These are phyloP conservation scores for Flaveria linearis DNA, from an alignment of 129 eudicot genomes.

Conservation along the genomic window DNA sequence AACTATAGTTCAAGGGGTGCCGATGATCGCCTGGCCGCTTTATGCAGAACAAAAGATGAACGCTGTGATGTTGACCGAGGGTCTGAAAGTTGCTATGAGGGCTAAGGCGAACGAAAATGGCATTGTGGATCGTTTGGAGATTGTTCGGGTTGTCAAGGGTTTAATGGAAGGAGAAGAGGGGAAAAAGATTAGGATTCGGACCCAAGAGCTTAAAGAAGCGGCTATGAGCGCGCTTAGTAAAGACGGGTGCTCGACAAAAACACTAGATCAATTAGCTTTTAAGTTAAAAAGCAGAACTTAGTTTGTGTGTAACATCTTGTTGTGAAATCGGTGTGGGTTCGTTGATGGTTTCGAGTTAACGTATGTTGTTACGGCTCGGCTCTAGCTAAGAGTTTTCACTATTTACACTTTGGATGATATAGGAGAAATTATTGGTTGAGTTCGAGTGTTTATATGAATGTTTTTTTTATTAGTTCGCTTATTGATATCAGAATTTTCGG, in stretches of 20 bases:
- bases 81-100: conserved; percentile 40
- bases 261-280: conserved; percentile 37
- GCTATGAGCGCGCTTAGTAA: conserved; percentile 36
- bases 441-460: too few species aligned
- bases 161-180: conserved; percentile 65
- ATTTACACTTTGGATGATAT: too few species aligned
- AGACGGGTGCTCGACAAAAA: conserved; percentile 47
- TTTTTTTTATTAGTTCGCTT: too few species aligned
- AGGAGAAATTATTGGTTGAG: too few species aligned
- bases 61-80: conserved; percentile 47
- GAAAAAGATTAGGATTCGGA: conserved; percentile 25
- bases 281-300: conserved; percentile 31
- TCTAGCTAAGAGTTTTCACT: too few species aligned
- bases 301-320: not conserved
- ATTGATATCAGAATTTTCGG: too few species aligned
- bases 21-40: conserved; percentile 60
- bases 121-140: conserved; percentile 41
- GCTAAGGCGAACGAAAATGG: conserved; percentile 38
- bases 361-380: too few species aligned
- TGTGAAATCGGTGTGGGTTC: too few species aligned
- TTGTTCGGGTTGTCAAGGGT: conserved; percentile 35
- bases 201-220: conserved; percentile 41
- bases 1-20: conserved; percentile 45
- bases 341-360: too few species aligned
- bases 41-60: conserved; percentile 68